Conservation (phyloP, 2,329 filamentous ascomycete genomes). For the Hypoxylon sp. region DNA sequence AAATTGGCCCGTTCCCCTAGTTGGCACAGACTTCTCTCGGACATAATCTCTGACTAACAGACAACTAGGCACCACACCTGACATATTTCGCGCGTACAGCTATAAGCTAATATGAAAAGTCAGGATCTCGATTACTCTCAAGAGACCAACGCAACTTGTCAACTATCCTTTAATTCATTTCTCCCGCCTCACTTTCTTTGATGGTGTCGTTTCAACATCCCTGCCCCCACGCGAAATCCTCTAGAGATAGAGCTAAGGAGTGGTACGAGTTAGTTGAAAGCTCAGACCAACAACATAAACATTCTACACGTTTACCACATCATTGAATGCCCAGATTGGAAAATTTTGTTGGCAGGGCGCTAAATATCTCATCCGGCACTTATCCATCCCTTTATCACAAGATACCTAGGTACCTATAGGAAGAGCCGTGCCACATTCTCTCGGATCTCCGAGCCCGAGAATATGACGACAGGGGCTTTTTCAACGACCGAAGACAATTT, state of each 20-base stretch:
- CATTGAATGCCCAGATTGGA: slow-evolving; percentile 11
- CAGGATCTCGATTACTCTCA: background rate
- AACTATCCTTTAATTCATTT: slow-evolving; percentile 29
- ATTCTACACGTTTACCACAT: slow-evolving; percentile 13
- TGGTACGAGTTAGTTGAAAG: slow-evolving; percentile 32
- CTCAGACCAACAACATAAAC: slow-evolving; percentile 43
- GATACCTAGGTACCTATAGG: background rate
- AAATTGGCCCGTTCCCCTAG: slow-evolving; percentile 19
- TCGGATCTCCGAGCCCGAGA: slow-evolving; percentile 4
- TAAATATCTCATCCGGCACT: slow-evolving; percentile 4
- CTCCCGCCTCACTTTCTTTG: slow-evolving; percentile 39
- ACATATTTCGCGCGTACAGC: slow-evolving; percentile 2
- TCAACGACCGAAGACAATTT: slow-evolving; percentile 2
- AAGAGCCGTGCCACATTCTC: slow-evolving; percentile 8
- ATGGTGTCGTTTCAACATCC: slow-evolving; percentile 44
- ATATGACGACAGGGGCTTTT: slow-evolving; percentile 6
- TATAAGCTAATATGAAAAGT: slow-evolving; percentile 7
- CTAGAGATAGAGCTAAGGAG: slow-evolving; percentile 27
- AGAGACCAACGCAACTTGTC: slow-evolving; percentile 17
- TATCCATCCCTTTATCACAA: slow-evolving; percentile 4
- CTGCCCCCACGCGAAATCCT: slow-evolving; percentile 39
- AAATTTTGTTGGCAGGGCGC: slow-evolving; percentile 10
- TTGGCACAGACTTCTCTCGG: background rate
- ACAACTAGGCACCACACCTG: background rate
- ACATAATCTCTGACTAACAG: slow-evolving; percentile 5